A percentile compares a stretch with the other conserved stretches of the same genome.
phyloP scores from a whole-genome alignment of 148 eudicot genomes.

The Chenopodium formosanum region DNA sequence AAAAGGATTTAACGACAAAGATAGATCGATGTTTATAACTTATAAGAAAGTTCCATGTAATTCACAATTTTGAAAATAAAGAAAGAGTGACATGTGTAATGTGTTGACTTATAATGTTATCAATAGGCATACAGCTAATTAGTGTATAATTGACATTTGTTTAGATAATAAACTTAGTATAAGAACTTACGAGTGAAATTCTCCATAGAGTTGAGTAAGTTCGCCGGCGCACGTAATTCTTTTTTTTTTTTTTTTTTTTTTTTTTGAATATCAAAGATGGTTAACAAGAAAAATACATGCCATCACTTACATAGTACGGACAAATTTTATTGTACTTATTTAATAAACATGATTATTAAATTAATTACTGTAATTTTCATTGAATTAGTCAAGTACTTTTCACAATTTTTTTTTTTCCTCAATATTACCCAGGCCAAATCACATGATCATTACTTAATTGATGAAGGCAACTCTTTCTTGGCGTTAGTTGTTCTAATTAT shows the following conservation, averaged over 20 bases:
- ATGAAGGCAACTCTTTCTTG: slow-evolving; percentile 4
- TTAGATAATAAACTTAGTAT: background rate
- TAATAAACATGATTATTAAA: slow-evolving; percentile 1
- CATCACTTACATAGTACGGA: slow-evolving; percentile 20
- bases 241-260: background rate
- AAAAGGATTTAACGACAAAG: too few species aligned
- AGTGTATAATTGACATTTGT: background rate
- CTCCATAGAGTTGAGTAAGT: background rate
- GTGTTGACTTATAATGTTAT: too few species aligned
- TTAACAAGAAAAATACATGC: slow-evolving; percentile 8
- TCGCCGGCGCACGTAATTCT: background rate
- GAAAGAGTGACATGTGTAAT: too few species aligned
- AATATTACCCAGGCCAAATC: background rate
- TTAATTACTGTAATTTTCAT: slow-evolving; percentile 4
- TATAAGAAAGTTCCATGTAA: too few species aligned
- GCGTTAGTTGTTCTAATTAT: background rate
- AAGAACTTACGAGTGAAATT: background rate
- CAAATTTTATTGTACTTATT: background rate
- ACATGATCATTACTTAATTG: background rate
- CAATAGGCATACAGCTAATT: too few species aligned
- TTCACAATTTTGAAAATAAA: too few species aligned
- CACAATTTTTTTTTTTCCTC: background rate
- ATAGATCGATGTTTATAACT: too few species aligned
- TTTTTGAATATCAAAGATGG: background rate
- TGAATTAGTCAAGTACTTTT: slow-evolving; percentile 22